Evolutionary conservation across 1,139 yeast species (phyloP), one percentile per base, ranked within the genome.

Genomic region (Tardiomyces blankii): DNA sequence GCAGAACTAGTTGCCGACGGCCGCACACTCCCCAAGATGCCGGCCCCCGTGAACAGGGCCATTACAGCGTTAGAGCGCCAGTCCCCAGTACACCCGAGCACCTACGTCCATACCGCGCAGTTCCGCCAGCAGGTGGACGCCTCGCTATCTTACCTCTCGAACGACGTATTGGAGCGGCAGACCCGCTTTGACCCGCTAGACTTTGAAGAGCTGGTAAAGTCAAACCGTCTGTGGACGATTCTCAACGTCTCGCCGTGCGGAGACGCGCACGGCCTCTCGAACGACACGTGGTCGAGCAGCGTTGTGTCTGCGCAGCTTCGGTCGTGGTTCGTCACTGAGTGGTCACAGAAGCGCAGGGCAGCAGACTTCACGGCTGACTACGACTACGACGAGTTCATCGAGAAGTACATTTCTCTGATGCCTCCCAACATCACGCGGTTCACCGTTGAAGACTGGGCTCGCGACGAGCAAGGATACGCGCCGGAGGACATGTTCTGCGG

Each of bases 351-450:
- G 42, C 56, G 67, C 19, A 51, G 59, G 11, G 51, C 54, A 8
- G 54, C 57, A 14, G 69, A 67, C 47, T 67, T 58, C 51, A 65
- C 70, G 18, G 66, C 68, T 18, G 72, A 67, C 49, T 67, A 65
- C 50, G 70, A 63, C 30, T 52, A 58, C 27, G 63, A 61, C 42
- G 72, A 67, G 51, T 67, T 67, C 45, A 47, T 64, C 40, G 63
- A 59, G 39, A 54, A 61, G 39, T 67, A 64, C 47, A 52, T 64
- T 4, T 48, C 64, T 1, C 47, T 65, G 2, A 50, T 68, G n/a
- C 68, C 69, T 0, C 60, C 61, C 2, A 58, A 58, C 21, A 54
- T 60, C 1, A 57, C 59, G 9, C 54, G 58, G 14, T 52, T 54
- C 44, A 57, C 58, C 40, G 47, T 67, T 3, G 66, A 62, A 5